Evolutionary conservation across 306 rosid genomes (phyloP), one percentile per base, ranked within the genome.

Genomic region (Hippophae gyantsensis): DNA sequence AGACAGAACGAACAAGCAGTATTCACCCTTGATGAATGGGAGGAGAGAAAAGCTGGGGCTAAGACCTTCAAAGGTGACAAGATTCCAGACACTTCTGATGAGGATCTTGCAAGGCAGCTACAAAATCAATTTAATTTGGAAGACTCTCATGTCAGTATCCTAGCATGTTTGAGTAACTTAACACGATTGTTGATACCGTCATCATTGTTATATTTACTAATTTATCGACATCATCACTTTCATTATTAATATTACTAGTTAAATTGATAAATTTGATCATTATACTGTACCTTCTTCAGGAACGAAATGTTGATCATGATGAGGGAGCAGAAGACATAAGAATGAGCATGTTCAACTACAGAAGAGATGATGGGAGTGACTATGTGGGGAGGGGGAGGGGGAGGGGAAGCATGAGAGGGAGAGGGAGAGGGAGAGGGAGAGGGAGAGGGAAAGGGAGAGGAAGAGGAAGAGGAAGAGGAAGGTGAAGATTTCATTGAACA

Each of bases 101-200:
- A 81, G 67, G 72, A 74, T 59, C 86, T 92, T 65, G 98, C 98
- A n/a, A 5, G 83, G 84, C 89, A 79, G 81, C 95, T 92, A 63
- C 93, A 92, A 62, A 74, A 76, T 74, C 82, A 85, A 67, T 73
- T 85, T 38, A 72, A 87, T 71, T 74, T 85, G 66, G 85, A 87
- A 70, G 84, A 79, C 69, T 62, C 80, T 74, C 55, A 59, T 76
- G 96, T 87, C 32, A 83, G 94, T 54, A 8, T 52, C 52, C 52
- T 53, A 52, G 0, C 52, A 5, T 52, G 44, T 57, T 42, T 54
- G 11, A 42, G n/a, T 7, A 45, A 58, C 52, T 51, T 67, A 44
- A 32, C 38, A 32, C 38, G 3, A 32, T 32, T 32, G 38, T 32
- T 32, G 38, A 2, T 32, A 32, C 38, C 5, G 38, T 32, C 3